phyloP scores from a whole-genome alignment of 345 rosid genomes.

The Aegle marmelos region DNA sequence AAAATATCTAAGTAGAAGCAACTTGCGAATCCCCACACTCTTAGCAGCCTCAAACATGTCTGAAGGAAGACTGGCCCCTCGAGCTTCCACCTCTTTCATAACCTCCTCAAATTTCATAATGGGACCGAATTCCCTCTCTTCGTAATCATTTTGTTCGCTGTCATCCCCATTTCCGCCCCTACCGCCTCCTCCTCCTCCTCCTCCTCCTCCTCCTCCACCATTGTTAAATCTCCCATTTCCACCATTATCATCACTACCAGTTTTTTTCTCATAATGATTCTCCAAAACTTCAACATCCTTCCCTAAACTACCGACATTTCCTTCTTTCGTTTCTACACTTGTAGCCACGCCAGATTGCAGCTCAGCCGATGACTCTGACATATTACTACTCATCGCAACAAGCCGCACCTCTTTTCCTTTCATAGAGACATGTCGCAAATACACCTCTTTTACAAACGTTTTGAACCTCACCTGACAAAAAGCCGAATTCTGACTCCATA shows the following conservation, averaged over 20 bases:
- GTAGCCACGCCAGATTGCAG: constrained; percentile 24
- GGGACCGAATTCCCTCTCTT: constrained; percentile 79
- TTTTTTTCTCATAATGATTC: constrained; percentile 16
- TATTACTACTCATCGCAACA: constrained; percentile 27
- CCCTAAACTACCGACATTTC: constrained; percentile 11
- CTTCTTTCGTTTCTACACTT: constrained; percentile 14
- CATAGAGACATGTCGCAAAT: constrained; percentile 18
- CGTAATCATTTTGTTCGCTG: constrained; percentile 41
- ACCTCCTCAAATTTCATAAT: constrained; percentile 74
- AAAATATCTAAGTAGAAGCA: constrained; percentile 66
- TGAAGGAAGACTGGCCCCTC: constrained; percentile 67
- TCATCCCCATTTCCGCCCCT: constrained; percentile 33
- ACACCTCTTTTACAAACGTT: constrained; percentile 12
- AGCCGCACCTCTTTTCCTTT: constrained; percentile 37
- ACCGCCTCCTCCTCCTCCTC: constrained; percentile 33
- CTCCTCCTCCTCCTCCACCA: constrained; percentile 43
- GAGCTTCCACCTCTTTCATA: constrained; percentile 62
- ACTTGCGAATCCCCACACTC: constrained; percentile 58
- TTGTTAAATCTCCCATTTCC: constrained; percentile 40
- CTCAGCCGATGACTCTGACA: constrained; percentile 40
- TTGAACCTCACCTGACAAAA: constrained; percentile 3
- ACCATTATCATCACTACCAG: constrained; percentile 23
- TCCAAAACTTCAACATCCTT: constrained; percentile 28
- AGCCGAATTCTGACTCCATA: constrained; percentile 23
- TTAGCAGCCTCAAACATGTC: constrained; percentile 89